Percentiles rank a stretch among this genome's conserved stretches.
Evolutionary conservation across 73 alveolate genomes (phyloP).

Genomic region (Durusdinium trenchii): DNA sequence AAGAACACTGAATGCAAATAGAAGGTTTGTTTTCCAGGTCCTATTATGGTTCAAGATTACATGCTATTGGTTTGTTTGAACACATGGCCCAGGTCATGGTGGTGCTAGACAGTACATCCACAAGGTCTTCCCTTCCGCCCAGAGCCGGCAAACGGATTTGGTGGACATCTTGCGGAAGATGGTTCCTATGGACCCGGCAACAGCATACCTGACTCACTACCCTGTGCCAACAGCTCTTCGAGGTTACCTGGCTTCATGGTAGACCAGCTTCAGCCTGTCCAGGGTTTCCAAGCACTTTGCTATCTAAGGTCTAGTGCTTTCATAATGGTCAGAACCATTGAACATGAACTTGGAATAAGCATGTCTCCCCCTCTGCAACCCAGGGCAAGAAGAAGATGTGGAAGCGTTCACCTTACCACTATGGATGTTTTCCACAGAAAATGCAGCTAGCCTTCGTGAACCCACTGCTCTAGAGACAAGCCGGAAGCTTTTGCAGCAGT

Average conservation of each 20-base stretch:
- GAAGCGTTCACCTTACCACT: background rate
- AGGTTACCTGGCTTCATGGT: background rate
- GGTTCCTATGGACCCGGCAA: background rate
- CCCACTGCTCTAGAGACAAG: background rate
- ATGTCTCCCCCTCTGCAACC: too few species aligned
- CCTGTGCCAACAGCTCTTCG: slow-evolving; percentile 12
- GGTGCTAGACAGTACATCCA: slow-evolving; percentile 22
- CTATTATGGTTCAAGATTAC: background rate
- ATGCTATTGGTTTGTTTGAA: background rate
- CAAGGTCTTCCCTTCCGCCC: background rate
- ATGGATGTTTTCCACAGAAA: background rate
- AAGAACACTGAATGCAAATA: background rate
- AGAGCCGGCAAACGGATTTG: background rate
- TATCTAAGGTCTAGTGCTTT: too few species aligned
- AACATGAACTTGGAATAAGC: too few species aligned
- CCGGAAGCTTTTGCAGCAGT: background rate
- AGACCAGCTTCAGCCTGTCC: too few species aligned
- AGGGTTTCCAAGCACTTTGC: too few species aligned
- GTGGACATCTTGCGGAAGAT: background rate
- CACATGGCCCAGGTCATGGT: slow-evolving; percentile 1
- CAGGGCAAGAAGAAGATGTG: background rate
- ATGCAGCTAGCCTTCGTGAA: background rate
- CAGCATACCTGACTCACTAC: background rate
- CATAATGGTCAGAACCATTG: too few species aligned
- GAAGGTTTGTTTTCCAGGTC: background rate